phyloP scores from a whole-genome alignment of 1,284 basidiomycete species.

The Irpex lacteus region DNA sequence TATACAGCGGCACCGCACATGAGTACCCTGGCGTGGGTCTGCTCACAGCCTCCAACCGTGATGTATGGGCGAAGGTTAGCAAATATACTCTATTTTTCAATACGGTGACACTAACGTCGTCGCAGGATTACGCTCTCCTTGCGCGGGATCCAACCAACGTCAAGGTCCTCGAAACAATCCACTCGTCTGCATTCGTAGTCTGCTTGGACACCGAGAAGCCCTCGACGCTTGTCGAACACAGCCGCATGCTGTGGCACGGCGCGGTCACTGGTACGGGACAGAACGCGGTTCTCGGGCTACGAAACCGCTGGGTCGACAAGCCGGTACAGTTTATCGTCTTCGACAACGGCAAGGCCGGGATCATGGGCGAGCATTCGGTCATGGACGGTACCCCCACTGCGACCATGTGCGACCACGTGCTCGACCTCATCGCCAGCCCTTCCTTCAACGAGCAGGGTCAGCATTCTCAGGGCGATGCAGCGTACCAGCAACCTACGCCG shows the following conservation, averaged over 20 bases:
- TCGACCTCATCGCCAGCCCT: constrained; percentile 60
- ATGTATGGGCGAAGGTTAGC: constrained; percentile 78
- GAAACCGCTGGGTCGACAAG: constrained; percentile 82
- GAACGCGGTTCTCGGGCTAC: constrained; percentile 43
- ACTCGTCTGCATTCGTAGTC: constrained; percentile 81
- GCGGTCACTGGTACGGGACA: constrained; percentile 30
- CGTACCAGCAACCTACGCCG: constrained; percentile 27
- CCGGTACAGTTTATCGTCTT: constrained; percentile 81
- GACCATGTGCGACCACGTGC: constrained; percentile 66
- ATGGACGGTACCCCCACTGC: constrained; percentile 83
- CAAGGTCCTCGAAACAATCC: constrained; percentile 66
- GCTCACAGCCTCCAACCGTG: constrained; percentile 75
- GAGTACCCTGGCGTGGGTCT: constrained; percentile 74
- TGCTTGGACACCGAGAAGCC: constrained; percentile 70
- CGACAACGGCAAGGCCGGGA: constrained; percentile 76
- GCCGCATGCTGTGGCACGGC: constrained; percentile 75
- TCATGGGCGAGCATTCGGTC: constrained; percentile 90
- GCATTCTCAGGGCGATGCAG: constrained; percentile 22
- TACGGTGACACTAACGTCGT: neutral
- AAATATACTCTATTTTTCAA: neutral
- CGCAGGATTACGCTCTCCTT: constrained; percentile 63
- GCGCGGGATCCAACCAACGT: constrained; percentile 55
- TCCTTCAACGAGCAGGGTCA: constrained; percentile 55
- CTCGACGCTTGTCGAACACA: constrained; percentile 51
- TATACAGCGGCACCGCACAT: constrained; percentile 63